A percentile compares a stretch with the other conserved stretches of the same genome.
Evolutionary conservation across 192 early-diverging fungal genomes (phyloP).

Genomic region (Coemansia pectinata): DNA sequence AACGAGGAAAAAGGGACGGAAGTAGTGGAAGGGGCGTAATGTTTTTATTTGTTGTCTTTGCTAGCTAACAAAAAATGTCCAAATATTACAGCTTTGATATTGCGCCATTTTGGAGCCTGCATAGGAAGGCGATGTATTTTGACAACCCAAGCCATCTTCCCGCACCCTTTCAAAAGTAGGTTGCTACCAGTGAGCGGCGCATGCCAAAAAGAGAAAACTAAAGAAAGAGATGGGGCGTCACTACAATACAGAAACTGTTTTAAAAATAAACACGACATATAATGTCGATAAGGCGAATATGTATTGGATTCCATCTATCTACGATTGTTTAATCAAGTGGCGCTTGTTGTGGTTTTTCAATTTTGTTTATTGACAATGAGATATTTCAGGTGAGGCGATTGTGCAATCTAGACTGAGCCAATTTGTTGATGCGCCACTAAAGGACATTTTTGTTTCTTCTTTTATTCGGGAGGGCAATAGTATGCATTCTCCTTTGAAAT

Average conservation of each 20-base stretch:
- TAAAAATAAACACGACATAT: neutral
- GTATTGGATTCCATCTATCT: constrained; percentile 4
- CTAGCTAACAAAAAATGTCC: neutral
- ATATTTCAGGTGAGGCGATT: neutral
- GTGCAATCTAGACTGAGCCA: neutral
- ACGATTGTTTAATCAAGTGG: neutral
- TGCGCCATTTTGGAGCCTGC: neutral
- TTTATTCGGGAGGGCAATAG: neutral
- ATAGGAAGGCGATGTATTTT: neutral
- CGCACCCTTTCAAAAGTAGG: neutral
- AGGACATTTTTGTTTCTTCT: neutral
- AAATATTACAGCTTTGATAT: neutral
- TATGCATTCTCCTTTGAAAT: neutral
- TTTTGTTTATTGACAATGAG: neutral
- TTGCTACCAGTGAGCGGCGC: neutral
- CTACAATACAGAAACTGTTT: neutral
- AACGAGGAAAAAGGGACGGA: neutral
- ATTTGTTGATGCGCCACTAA: neutral
- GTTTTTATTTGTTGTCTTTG: neutral
- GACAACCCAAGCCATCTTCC: neutral
- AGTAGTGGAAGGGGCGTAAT: neutral
- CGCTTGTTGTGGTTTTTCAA: neutral
- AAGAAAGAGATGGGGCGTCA: neutral
- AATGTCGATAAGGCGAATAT: neutral
- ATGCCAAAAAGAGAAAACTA: neutral